phyloP scores from a whole-genome alignment of 805 yeast species.

The Kodamaea neixiangensis region DNA sequence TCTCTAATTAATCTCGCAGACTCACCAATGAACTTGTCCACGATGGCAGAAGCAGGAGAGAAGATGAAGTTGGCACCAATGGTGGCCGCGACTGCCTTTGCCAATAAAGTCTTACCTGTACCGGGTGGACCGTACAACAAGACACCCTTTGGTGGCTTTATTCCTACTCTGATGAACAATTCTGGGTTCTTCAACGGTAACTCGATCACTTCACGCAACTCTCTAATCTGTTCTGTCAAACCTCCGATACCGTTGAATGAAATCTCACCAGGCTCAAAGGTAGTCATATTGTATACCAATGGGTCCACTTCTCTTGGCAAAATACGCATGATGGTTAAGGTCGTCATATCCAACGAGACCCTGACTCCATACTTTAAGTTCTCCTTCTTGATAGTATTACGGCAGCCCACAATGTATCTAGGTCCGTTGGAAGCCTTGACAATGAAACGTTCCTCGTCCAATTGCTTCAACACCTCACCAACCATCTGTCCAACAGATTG shows the following conservation, averaged over 20 bases:
- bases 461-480: slow-evolving; percentile 94
- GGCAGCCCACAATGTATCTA: slow-evolving; percentile 94
- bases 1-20: slow-evolving; percentile 95
- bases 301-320: slow-evolving; percentile 98
- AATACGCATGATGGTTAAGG: slow-evolving; percentile 95
- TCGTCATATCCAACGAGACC: slow-evolving; percentile 96
- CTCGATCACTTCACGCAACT: slow-evolving; percentile 95
- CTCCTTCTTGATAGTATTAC: slow-evolving; percentile 86
- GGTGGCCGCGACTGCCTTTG: slow-evolving; percentile 98
- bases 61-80: slow-evolving; percentile 97
- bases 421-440: slow-evolving; percentile 98
- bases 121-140: slow-evolving; percentile 98
- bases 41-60: slow-evolving; percentile 98
- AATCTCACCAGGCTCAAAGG: slow-evolving; percentile 96
- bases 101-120: slow-evolving; percentile 93
- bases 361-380: slow-evolving; percentile 89
- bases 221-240: slow-evolving; percentile 90
- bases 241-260: slow-evolving; percentile 97
- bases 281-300: slow-evolving; percentile 95
- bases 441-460: slow-evolving; percentile 91
- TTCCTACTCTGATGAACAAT: slow-evolving; percentile 91
- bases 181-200: slow-evolving; percentile 97
- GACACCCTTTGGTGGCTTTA: slow-evolving; percentile 98
- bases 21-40: slow-evolving; percentile 97
- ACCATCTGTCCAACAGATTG: slow-evolving; percentile 97